Conservation (phyloP, 192 early-diverging fungal species). For the Mortierella claussenii region DNA sequence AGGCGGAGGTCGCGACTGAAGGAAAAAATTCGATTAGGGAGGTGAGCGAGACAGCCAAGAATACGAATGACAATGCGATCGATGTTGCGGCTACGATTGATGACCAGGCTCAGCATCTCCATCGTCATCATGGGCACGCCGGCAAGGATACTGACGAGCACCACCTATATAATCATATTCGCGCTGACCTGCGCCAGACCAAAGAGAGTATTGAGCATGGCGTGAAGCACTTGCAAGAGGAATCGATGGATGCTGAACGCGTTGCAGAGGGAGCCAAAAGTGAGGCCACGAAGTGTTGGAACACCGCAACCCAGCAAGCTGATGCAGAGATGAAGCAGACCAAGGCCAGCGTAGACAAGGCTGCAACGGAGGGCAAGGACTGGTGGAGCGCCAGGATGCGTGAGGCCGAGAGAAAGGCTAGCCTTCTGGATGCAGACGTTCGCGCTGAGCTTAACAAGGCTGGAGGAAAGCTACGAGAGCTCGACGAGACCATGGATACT, state of each 20-base stretch:
- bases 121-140: background rate
- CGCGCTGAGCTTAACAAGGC: conserved; percentile 26
- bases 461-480: conserved; percentile 25
- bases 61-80: conserved; percentile 42
- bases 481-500: conserved; percentile 18
- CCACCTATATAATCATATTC: conserved; percentile 34
- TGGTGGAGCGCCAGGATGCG: conserved; percentile 22
- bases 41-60: conserved; percentile 21
- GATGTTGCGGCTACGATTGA: conserved; percentile 21
- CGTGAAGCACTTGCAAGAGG: conserved; percentile 15
- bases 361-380: conserved; percentile 2
- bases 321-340: conserved; percentile 15
- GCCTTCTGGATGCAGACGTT: conserved; percentile 4
- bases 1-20: conserved; percentile 18
- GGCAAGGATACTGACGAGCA: background rate
- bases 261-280: no score
- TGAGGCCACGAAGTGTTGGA: no score
- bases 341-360: conserved; percentile 15
- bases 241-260: conserved; percentile 19
- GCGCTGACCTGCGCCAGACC: conserved; percentile 26
- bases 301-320: no score
- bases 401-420: conserved; percentile 2
- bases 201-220: conserved; percentile 24
- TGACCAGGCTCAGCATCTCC: conserved; percentile 12
- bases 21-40: conserved; percentile 5